Base-by-base conservation (phyloP, 257 asterid species). In the Agastache rugosa region DNA sequence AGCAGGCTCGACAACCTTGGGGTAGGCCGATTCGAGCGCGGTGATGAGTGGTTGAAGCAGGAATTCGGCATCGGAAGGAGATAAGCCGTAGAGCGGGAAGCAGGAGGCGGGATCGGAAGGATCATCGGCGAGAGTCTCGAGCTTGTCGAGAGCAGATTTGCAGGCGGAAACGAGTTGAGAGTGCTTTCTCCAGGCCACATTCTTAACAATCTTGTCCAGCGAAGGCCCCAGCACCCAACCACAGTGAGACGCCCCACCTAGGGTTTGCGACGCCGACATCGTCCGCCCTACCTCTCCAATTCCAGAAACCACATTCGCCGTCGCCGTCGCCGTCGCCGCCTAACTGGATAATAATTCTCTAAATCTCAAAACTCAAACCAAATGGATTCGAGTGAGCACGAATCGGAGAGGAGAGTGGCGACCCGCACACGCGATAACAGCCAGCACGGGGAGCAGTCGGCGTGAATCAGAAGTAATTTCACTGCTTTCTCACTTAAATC, bases 161-260 rank as follows among this genome's bases (percentile, higher is more conserved):
- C 89, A 87, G 80, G 92, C 81, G 44, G 99, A 78, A 29, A 92
- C 99, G 66, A 94, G 96, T 70, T 90, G 92, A 39, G 98, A 83
- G 84, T 94, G 99, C 55, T 95, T 95, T 77, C 99, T 80, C 99
- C 99, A 95, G 14, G 99, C 91, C 20, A 86, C 99, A 76, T 95
- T 95, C 89, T 95, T 95, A 69, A 95, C 85, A 78, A 95, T 92
- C 92, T 95, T 95, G 88, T 95, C 99, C 42, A 95, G 86, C 17
- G 96, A 83, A 20, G 98, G 97, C 73, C 99, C 99, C 58, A 95
- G 87, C 67, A 95, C 91, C 93, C 96, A 87, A 39, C 98, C 98
- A 51, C 97, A 88, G 35, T 93, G 96, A 66, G 98, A 93, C 29
- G 92, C 81, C 11, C 97, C 97, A 45, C 98, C 98, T 78, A 91